phyloP scores from a whole-genome alignment of 2,329 filamentous ascomycete genomes.

The Volutella citrinella region DNA sequence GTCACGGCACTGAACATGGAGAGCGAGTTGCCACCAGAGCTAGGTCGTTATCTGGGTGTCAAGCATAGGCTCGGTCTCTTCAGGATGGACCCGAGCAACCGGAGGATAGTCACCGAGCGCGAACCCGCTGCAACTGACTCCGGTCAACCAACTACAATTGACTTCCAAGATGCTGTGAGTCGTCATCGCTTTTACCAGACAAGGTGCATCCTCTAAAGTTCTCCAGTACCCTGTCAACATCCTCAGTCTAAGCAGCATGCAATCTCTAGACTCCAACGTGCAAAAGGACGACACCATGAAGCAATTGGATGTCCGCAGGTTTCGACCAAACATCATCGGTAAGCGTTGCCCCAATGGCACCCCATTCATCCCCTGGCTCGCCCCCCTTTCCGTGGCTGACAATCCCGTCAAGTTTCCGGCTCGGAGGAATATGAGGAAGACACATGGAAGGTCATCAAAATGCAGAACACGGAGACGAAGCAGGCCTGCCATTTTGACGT shows the following conservation, averaged over 20 bases:
- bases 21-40: conserved; percentile 57
- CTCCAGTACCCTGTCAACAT: conserved; percentile 66
- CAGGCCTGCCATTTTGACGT: conserved; percentile 44
- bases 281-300: conserved; percentile 46
- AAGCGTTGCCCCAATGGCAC: no score
- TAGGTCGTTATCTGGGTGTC: conserved; percentile 64
- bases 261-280: conserved; percentile 56
- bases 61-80: conserved; percentile 66
- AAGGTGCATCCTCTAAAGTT: not conserved
- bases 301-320: conserved; percentile 59
- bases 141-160: conserved; percentile 63
- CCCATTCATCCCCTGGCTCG: not conserved
- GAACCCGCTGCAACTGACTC: conserved; percentile 56
- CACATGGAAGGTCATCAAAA: conserved; percentile 60
- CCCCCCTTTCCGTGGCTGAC: conserved; percentile 1
- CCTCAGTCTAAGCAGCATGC: conserved; percentile 62
- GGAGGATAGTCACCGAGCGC: conserved; percentile 58
- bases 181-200: not conserved
- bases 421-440: conserved; percentile 66
- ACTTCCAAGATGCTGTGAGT: conserved; percentile 68
- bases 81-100: conserved; percentile 56
- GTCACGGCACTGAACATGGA: conserved; percentile 55
- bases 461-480: conserved; percentile 38
- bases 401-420: conserved; percentile 50
- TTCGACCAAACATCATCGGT: conserved; percentile 71